Evolutionary conservation across 2,329 filamentous ascomycete species (phyloP).

Genomic region (Aureobasidium zeae): DNA sequence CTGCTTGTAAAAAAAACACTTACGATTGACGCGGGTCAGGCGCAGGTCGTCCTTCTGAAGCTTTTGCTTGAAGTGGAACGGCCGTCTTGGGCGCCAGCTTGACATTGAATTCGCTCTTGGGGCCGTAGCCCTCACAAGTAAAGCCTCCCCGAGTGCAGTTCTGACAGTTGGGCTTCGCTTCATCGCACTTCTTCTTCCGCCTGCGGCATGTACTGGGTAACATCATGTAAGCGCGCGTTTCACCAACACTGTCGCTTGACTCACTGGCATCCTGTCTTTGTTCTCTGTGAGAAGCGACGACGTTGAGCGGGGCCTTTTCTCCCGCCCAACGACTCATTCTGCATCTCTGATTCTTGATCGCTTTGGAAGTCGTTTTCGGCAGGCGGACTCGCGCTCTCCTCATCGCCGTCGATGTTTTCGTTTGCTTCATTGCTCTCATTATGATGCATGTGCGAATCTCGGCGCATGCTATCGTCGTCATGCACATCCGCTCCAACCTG

Average conservation of each 20-base stretch:
- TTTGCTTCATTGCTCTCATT: no score
- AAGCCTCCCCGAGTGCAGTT: slow-evolving; percentile 90
- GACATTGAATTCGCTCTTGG: slow-evolving; percentile 10
- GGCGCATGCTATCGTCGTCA: neutral
- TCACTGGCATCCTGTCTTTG: slow-evolving; percentile 79
- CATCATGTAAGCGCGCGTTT: neutral
- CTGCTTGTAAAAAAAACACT: neutral
- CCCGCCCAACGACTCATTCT: slow-evolving; percentile 2
- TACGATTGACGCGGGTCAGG: slow-evolving; percentile 6
- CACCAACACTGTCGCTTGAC: neutral
- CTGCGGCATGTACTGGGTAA: slow-evolving; percentile 59
- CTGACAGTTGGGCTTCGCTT: slow-evolving; percentile 81
- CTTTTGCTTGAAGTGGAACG: slow-evolving; percentile 9
- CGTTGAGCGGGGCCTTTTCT: slow-evolving; percentile 4
- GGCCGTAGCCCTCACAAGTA: slow-evolving; percentile 78
- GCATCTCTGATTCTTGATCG: slow-evolving; percentile 9
- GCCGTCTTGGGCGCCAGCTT: slow-evolving; percentile 8
- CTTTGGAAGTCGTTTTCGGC: neutral
- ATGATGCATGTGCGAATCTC: slow-evolving; percentile 9
- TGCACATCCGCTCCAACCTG: neutral
- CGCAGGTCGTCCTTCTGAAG: neutral
- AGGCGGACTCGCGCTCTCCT: slow-evolving; percentile 1
- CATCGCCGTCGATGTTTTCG: neutral
- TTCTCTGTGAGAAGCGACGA: slow-evolving; percentile 87
- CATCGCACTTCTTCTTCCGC: slow-evolving; percentile 97